Conservation (phyloP, 805 yeast genomes). For the Maudiozyma saulgeensis region DNA sequence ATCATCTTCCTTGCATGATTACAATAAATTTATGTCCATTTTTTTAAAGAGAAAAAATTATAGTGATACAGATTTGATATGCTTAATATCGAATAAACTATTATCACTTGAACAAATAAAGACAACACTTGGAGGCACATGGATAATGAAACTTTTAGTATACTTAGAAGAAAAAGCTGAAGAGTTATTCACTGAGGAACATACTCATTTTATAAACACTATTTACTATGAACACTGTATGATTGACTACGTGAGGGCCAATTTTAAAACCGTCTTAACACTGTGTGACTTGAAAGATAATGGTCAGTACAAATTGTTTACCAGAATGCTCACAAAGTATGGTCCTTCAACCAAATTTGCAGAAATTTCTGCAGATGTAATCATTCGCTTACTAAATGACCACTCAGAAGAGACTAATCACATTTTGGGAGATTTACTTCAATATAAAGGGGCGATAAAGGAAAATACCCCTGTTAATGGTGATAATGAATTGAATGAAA, state of each 20-base stretch:
- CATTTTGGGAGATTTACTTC: conserved; percentile 4
- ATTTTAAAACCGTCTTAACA: conserved; percentile 13
- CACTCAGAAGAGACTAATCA: background rate
- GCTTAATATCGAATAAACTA: conserved; percentile 20
- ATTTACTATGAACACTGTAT: conserved; percentile 16
- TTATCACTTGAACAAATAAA: conserved; percentile 21
- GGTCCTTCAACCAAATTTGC: conserved; percentile 15
- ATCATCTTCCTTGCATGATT: conserved; percentile 17
- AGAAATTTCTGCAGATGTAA: conserved; percentile 7
- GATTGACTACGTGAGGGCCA: conserved; percentile 15
- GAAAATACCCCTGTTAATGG: background rate
- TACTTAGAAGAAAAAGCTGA: background rate
- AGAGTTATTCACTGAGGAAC: conserved; percentile 3
- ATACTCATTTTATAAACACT: background rate
- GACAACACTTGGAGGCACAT: conserved; percentile 15
- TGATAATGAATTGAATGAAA: background rate
- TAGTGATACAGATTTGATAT: conserved; percentile 12
- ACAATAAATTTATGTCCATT: conserved; percentile 26
- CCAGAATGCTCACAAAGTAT: conserved; percentile 12
- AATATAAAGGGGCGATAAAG: background rate
- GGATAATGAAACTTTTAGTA: conserved; percentile 10
- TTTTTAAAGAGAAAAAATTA: conserved; percentile 25
- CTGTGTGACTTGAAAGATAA: conserved; percentile 8
- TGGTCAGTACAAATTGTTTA: conserved; percentile 10
- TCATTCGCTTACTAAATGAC: conserved; percentile 10